These are phyloP conservation scores for Capsicum rhomboideum DNA, from an alignment of 257 asterid species.

Conservation along the genomic window DNA sequence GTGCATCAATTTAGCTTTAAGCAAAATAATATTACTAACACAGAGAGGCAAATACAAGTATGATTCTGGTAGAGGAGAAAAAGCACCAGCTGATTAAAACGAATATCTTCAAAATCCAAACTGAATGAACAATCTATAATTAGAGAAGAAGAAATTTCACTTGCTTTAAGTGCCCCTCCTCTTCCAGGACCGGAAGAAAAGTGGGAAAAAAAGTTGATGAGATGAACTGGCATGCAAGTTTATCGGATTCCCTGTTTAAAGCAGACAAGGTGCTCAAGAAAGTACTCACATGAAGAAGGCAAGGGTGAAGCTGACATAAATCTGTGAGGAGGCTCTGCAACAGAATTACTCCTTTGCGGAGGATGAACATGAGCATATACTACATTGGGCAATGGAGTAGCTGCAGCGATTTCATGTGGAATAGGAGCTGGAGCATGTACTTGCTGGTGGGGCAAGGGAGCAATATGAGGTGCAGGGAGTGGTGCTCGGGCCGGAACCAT, in stretches of 20 bases:
- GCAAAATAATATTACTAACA: not conserved
- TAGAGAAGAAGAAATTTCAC: not conserved
- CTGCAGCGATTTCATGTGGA: conserved; percentile 29
- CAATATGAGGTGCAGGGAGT: conserved; percentile 33
- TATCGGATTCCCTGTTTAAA: not conserved
- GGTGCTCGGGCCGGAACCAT: conserved; percentile 48
- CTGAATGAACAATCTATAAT: not conserved
- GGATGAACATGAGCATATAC: conserved; percentile 44
- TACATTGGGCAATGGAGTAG: conserved; percentile 45
- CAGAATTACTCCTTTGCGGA: conserved; percentile 39
- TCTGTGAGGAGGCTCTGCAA: conserved; percentile 40
- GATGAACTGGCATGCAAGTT: not conserved
- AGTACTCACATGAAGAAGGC: conserved; percentile 70
- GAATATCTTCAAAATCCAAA: not conserved
- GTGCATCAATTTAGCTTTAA: conserved; percentile 3
- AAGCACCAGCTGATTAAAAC: not conserved
- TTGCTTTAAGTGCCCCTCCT: not conserved
- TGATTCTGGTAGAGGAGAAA: too few species aligned
- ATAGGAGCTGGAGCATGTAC: conserved; percentile 19
- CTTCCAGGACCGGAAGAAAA: not conserved
- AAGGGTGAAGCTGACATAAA: conserved; percentile 42
- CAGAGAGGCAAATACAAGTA: not conserved
- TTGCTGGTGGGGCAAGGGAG: conserved; percentile 38
- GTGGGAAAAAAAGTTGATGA: not conserved
- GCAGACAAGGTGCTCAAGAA: not conserved